A percentile compares a stretch with the other conserved stretches of the same genome.
These are phyloP conservation scores for Suillus americanus DNA, from an alignment of 768 basidiomycete species.

Conservation along the genomic window DNA sequence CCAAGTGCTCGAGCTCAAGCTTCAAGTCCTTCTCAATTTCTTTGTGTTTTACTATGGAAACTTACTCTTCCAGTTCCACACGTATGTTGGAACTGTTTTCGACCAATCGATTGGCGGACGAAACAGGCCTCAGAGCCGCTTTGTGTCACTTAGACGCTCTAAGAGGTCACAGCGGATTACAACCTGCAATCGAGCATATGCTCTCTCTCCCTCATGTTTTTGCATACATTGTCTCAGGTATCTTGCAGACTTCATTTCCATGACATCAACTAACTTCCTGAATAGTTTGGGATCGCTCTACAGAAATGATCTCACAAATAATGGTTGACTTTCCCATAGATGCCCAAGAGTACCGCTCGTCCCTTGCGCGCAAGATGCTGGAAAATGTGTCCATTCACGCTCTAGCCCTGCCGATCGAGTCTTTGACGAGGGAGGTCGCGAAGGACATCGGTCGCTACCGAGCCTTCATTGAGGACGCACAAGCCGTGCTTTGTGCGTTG, in stretches of 20 bases:
- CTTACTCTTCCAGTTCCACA: no score
- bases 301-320: conserved; percentile 27
- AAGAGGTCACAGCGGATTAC: conserved; percentile 16
- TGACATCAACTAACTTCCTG: not conserved
- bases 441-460: conserved; percentile 19
- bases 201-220: conserved; percentile 27
- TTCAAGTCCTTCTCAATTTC: not conserved
- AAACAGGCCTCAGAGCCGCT: conserved; percentile 19
- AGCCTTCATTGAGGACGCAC: conserved; percentile 21
- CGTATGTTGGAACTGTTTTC: not conserved
- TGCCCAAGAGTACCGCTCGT: conserved; percentile 19
- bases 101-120: conserved; percentile 11
- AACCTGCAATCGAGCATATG: conserved; percentile 26
- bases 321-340: conserved; percentile 33
- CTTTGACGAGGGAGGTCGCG: conserved; percentile 12
- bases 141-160: conserved; percentile 16
- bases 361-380: conserved; percentile 23
- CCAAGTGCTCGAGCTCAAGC: not conserved
- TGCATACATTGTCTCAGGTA: conserved; percentile 29
- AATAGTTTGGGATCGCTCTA: conserved; percentile 17
- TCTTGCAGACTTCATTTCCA: not conserved
- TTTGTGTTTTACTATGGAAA: not conserved
- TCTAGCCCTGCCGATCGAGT: conserved; percentile 20
- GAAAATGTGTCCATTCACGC: conserved; percentile 23
- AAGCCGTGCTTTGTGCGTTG: conserved; percentile 21